Base-by-base conservation (phyloP, 148 eudicot species). In the Arctostaphylos glauca region DNA sequence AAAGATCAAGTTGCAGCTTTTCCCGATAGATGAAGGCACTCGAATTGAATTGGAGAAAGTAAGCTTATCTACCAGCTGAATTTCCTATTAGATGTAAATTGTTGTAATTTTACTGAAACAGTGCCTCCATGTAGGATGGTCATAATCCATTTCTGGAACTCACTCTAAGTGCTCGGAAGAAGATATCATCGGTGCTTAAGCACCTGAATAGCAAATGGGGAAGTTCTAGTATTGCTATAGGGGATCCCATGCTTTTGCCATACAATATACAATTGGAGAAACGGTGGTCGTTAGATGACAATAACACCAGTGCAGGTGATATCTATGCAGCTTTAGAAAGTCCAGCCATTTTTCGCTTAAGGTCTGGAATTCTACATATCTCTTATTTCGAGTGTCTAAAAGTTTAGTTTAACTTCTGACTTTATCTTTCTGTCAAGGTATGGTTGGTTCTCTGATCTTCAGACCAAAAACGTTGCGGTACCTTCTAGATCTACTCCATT, bases 181-280 rank as follows among this genome's bases (percentile, higher is more conserved):
- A 91, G 88, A 92, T 96, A 85, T 88, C 96, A 10, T 96, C 99
- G 56, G 94, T 96, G 76, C 84, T 96, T 46, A 89, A 86, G 84
- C 99, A 91, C 91, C 90, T 96, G 83, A 75, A 81, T 84, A 83
- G 83, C 58, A 96, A 96, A 89, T 96, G 99, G 99, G 93, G 96
- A 5, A 58, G 83, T 83, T 93, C 98, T 49, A 84, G 82, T 80
- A 70, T 86, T 59, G 95, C 92, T n/a, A 41, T 38, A 47, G 98
- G 96, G 73, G 91, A 94, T 83, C 91, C 87, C 19, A 84, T 86
- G 89, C 92, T 96, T 79, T 91, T 94, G 72, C 97, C 98, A 80
- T 92, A 86, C 81, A 71, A 85, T 70, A 46, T 79, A 62, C 80
- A 50, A 53, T 76, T 80, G 47, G 89, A 90, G 49, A 82, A 88